Conservation (phyloP, 2,329 filamentous ascomycete species). For the Fusarium zealandicum region DNA sequence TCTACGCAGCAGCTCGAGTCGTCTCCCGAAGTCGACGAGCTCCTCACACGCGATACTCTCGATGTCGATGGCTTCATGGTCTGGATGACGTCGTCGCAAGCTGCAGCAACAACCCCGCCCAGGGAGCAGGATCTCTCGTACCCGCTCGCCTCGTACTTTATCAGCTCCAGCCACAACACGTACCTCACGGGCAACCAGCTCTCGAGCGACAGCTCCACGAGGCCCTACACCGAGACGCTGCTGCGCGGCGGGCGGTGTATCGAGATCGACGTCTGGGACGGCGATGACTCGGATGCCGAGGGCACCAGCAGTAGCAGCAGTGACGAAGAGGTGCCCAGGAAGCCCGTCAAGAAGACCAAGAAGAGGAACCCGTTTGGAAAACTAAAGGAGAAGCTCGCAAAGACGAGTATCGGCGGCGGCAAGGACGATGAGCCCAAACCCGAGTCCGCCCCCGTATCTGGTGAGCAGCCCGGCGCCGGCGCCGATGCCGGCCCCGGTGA, state of each 20-base stretch:
- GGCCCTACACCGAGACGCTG: constrained; percentile 85
- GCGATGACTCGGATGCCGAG: constrained; percentile 73
- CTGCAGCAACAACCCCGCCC: constrained; percentile 52
- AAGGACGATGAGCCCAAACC: constrained; percentile 31
- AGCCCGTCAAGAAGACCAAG: constrained; percentile 59
- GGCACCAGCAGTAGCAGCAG: constrained; percentile 54
- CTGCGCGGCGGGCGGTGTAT: constrained; percentile 88
- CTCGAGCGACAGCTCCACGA: constrained; percentile 83
- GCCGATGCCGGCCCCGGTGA: constrained; percentile 22
- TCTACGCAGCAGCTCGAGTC: constrained; percentile 54
- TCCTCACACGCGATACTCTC: constrained; percentile 47
- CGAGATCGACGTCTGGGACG: constrained; percentile 96
- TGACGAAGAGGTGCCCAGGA: constrained; percentile 54
- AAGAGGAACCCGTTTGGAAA: constrained; percentile 64
- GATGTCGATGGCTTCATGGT: constrained; percentile 58
- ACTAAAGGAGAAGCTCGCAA: constrained; percentile 67
- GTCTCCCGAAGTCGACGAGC: constrained; percentile 37
- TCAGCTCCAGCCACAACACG: constrained; percentile 94
- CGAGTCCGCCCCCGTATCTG: constrained; percentile 2
- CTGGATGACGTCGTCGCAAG: constrained; percentile 63
- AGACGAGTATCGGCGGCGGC: constrained; percentile 54
- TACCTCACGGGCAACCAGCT: constrained; percentile 91
- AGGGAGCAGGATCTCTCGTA: constrained; percentile 66
- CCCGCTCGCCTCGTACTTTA: constrained; percentile 89
- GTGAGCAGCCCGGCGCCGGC: constrained; percentile 5